Conservation (phyloP, 2,329 filamentous ascomycete species). For the Ascochyta pisi region DNA sequence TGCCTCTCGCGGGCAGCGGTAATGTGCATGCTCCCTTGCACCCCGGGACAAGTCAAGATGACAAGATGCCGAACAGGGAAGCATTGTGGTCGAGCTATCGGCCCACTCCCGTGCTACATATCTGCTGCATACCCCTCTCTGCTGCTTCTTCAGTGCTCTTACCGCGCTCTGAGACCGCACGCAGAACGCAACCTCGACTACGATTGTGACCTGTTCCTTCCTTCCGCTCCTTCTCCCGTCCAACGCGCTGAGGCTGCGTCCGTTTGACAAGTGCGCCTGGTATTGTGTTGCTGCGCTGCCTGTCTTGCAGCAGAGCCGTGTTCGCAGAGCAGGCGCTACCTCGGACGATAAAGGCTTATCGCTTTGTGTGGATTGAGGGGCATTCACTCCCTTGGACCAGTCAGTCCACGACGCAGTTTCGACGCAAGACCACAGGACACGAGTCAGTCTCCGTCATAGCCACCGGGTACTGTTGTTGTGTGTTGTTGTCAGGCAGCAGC, state of each 20-base stretch:
- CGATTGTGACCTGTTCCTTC: neutral
- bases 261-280: no score
- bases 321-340: constrained; percentile 33
- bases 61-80: constrained; percentile 30
- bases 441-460: constrained; percentile 13
- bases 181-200: constrained; percentile 10
- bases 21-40: constrained; percentile 22
- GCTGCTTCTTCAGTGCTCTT: constrained; percentile 18
- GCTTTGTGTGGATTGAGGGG: constrained; percentile 32
- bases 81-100: constrained; percentile 34
- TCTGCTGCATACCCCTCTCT: constrained; percentile 45
- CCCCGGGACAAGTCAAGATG: constrained; percentile 23
- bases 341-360: constrained; percentile 47
- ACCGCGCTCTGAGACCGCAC: constrained; percentile 19
- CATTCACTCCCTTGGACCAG: constrained; percentile 21
- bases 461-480: constrained; percentile 16
- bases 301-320: constrained; percentile 20
- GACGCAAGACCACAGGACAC: constrained; percentile 5
- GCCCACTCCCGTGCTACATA: constrained; percentile 40
- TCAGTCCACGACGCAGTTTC: constrained; percentile 7
- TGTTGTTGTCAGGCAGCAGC: constrained; percentile 41
- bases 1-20: constrained; percentile 20
- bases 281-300: neutral
- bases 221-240: neutral
- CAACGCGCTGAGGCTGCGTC: neutral